These are phyloP conservation scores for Penicillium corylophilum DNA, from an alignment of 2,329 filamentous ascomycete genomes.

Conservation along the genomic window DNA sequence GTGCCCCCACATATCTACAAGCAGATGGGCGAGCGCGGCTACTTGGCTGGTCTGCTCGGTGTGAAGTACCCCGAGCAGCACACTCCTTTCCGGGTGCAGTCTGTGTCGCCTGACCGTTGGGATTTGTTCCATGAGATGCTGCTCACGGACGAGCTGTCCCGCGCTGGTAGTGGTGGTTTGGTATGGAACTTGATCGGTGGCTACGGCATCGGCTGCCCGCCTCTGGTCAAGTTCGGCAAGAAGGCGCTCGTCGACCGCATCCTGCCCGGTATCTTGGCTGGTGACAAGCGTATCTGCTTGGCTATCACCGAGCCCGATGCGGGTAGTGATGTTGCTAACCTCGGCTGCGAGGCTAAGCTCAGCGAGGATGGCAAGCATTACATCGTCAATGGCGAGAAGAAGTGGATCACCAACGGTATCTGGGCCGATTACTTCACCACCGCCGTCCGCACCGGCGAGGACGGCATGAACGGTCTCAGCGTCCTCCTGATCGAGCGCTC, in stretches of 20 bases:
- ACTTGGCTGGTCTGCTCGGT: slow-evolving; percentile 85
- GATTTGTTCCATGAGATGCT: slow-evolving; percentile 98
- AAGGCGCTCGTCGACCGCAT: slow-evolving; percentile 82
- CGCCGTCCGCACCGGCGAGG: slow-evolving; percentile 82
- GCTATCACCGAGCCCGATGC: slow-evolving; percentile 97
- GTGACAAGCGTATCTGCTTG: slow-evolving; percentile 95
- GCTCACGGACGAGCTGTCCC: slow-evolving; percentile 89
- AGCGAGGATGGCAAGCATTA: slow-evolving; percentile 96
- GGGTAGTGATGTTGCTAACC: slow-evolving; percentile 89
- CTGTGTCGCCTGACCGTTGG: slow-evolving; percentile 85
- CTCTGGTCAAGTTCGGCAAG: slow-evolving; percentile 87
- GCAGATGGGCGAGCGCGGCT: slow-evolving; percentile 89
- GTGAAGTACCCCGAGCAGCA: slow-evolving; percentile 74
- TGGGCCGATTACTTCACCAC: slow-evolving; percentile 98
- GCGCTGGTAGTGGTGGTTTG: slow-evolving; percentile 83
- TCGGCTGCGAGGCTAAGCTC: slow-evolving; percentile 93
- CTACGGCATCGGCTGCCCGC: slow-evolving; percentile 93
- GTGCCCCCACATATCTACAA: slow-evolving; percentile 91
- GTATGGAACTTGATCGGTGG: slow-evolving; percentile 97
- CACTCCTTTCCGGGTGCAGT: slow-evolving; percentile 68
- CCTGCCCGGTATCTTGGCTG: slow-evolving; percentile 79
- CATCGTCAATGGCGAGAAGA: slow-evolving; percentile 99
- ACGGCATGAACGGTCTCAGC: slow-evolving; percentile 89
- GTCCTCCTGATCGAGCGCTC: slow-evolving; percentile 89
- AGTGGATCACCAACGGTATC: slow-evolving; percentile 99